These are phyloP conservation scores for Fusarium sp. DNA, from an alignment of 2,329 filamentous ascomycete species.

Conservation along the genomic window DNA sequence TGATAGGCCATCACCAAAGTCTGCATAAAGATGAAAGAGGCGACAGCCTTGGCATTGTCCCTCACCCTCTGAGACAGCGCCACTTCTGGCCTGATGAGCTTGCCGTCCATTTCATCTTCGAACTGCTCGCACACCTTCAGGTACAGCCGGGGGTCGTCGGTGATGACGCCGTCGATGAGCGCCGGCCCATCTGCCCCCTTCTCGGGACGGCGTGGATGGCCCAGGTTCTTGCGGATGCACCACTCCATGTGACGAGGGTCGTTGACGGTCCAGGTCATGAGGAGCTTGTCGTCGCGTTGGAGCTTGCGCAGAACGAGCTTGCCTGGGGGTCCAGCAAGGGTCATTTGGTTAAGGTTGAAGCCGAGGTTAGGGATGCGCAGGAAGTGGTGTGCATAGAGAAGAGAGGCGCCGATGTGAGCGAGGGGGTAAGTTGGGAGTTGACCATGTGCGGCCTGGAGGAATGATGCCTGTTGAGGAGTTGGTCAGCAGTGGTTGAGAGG, in stretches of 20 bases:
- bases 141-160: conserved; percentile 79
- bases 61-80: conserved; percentile 25
- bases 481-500: conserved; percentile 9
- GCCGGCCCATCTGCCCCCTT: conserved; percentile 9
- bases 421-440: conserved; percentile 71
- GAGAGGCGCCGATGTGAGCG: conserved; percentile 74
- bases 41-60: conserved; percentile 28
- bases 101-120: conserved; percentile 49
- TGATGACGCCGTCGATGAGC: conserved; percentile 80
- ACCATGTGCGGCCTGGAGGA: conserved; percentile 68
- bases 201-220: conserved; percentile 47
- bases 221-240: conserved; percentile 62
- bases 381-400: conserved; percentile 75
- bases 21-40: conserved; percentile 32
- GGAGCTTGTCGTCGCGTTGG: conserved; percentile 57
- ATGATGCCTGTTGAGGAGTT: conserved; percentile 65
- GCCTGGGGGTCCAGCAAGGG: conserved; percentile 75
- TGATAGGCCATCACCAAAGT: conserved; percentile 39
- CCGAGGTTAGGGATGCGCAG: conserved; percentile 70
- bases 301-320: conserved; percentile 70
- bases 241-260: conserved; percentile 81
- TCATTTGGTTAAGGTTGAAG: conserved; percentile 79
- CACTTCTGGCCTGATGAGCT: conserved; percentile 10
- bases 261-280: conserved; percentile 91
- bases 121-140: conserved; percentile 63